Evolutionary conservation across 1,284 basidiomycete species (phyloP), one percentile per base, ranked within the genome.

Genomic region (Sparassis latifolia): DNA sequence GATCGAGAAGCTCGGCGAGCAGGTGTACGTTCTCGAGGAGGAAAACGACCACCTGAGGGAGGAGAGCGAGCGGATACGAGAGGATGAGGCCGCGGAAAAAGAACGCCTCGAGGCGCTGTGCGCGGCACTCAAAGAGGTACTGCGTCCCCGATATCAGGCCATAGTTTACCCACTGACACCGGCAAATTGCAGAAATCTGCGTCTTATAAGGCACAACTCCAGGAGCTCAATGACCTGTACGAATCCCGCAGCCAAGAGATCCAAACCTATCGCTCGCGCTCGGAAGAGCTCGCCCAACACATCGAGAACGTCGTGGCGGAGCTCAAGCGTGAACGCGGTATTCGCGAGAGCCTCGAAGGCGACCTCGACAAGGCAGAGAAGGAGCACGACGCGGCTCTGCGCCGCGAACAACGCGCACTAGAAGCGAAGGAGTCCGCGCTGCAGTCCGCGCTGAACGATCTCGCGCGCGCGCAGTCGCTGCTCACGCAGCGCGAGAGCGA

Each of bases 91-190:
- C 27, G 77, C 80, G 40, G 85, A 91, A 62, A 77, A 82, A 46
- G 80, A 86, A 48, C 74, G 86, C 44, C 74, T 91, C 4, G 86
- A 91, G 57, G 83, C 80, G 27, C 70, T 93, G 3, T 72, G 82
- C 33, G 69, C 74, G 12, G 86, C 86, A 2, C 75, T 94, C 43
- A 94, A 94, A 66, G 88, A 93, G 66, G 92, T 86, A 39, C 52
- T 44, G 40, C 38, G 51, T 37, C n/a, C 33, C 10, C 32, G 37
- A 30, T 33, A 20, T 27, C 20, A 45, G 27, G 10, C 29, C 5
- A 33, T 47, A n/a, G n/a, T 7, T 6, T 33, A 20, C n/a, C 43
- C 3, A 49, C 27, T 33, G 33, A 33, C 31, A 6, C 10, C 30
- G 27, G 40, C 2, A 28, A 45, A 35, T 58, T 48, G 44, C 62